Evolutionary conservation across 2,329 filamentous ascomycete species (phyloP).

Genomic region (Aspergillus texensis): DNA sequence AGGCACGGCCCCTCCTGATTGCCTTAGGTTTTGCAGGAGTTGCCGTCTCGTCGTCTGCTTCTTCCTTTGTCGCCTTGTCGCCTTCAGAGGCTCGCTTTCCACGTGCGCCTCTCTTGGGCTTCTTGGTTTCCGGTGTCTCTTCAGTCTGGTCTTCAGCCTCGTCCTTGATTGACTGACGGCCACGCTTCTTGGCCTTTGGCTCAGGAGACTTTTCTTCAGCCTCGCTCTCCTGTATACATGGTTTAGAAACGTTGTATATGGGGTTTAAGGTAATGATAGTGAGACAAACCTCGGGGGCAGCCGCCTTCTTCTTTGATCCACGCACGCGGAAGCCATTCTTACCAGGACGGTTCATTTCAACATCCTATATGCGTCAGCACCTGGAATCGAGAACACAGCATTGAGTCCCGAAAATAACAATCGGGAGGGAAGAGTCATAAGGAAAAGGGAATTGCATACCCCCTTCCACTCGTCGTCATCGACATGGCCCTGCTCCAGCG

Average conservation of each 20-base stretch:
- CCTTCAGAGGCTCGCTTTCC: slow-evolving; percentile 16
- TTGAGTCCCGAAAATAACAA: background rate
- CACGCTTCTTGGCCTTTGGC: slow-evolving; percentile 23
- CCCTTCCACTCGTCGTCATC: slow-evolving; percentile 86
- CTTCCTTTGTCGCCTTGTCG: slow-evolving; percentile 3
- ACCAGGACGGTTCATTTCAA: slow-evolving; percentile 71
- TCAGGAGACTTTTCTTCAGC: slow-evolving; percentile 16
- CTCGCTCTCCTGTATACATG: slow-evolving; percentile 14
- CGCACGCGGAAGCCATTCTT: slow-evolving; percentile 62
- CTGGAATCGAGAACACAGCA: background rate
- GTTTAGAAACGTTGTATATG: background rate
- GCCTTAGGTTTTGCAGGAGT: slow-evolving; percentile 20
- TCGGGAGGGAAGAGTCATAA: background rate
- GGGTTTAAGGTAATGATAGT: background rate
- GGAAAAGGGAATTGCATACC: slow-evolving; percentile 54
- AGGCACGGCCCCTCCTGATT: slow-evolving; percentile 25
- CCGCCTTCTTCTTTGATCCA: slow-evolving; percentile 37
- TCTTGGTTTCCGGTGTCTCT: slow-evolving; percentile 22
- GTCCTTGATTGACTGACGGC: slow-evolving; percentile 16
- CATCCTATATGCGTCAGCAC: slow-evolving; percentile 58
- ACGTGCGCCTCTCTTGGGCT: slow-evolving; percentile 14
- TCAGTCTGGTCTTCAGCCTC: slow-evolving; percentile 16
- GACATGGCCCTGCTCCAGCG: slow-evolving; percentile 76
- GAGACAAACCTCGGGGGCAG: slow-evolving; percentile 29
- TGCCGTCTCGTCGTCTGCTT: slow-evolving; percentile 12